Conservation (phyloP, 2,329 filamentous ascomycete species). For the Colletotrichum brevisporum region DNA sequence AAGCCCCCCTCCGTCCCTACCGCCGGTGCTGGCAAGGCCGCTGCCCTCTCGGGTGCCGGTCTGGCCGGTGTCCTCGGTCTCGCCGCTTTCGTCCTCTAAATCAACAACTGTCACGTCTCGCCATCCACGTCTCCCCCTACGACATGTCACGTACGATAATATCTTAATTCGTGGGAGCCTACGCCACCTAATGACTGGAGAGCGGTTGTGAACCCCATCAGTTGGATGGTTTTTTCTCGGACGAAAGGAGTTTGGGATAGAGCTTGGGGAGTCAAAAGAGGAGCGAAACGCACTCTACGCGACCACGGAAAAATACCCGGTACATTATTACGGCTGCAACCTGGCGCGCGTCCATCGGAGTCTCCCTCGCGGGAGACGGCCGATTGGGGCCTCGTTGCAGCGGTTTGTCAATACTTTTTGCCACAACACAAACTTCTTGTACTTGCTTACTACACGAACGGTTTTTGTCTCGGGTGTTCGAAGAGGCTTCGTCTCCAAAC, state of each 20-base stretch:
- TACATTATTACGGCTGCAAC: constrained; percentile 50
- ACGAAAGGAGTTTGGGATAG: constrained; percentile 42
- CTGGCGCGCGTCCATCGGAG: constrained; percentile 50
- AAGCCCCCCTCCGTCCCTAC: constrained; percentile 58
- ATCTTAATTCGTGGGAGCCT: constrained; percentile 55
- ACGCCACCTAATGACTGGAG: constrained; percentile 56
- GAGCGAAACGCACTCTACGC: constrained; percentile 49
- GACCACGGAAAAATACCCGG: constrained; percentile 46
- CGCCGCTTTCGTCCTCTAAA: constrained; percentile 72
- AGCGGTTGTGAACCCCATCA: constrained; percentile 48
- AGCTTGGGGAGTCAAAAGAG: constrained; percentile 47
- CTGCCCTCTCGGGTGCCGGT: constrained; percentile 69
- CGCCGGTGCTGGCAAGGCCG: constrained; percentile 69
- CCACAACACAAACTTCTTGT: constrained; percentile 52
- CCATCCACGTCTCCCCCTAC: constrained; percentile 54
- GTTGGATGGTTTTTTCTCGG: constrained; percentile 47
- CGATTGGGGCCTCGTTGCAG: constrained; percentile 45
- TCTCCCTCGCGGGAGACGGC: constrained; percentile 47
- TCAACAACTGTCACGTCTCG: constrained; percentile 53
- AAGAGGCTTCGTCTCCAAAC: constrained; percentile 15
- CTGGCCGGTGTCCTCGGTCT: constrained; percentile 73
- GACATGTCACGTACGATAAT: constrained; percentile 59
- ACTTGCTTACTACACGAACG: constrained; percentile 53
- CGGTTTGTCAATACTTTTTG: constrained; percentile 48
- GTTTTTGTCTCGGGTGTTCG: constrained; percentile 44